Evolutionary conservation across 2,329 filamentous ascomycete genomes (phyloP), one percentile per base, ranked within the genome.

Genomic region (Botryotinia calthae): DNA sequence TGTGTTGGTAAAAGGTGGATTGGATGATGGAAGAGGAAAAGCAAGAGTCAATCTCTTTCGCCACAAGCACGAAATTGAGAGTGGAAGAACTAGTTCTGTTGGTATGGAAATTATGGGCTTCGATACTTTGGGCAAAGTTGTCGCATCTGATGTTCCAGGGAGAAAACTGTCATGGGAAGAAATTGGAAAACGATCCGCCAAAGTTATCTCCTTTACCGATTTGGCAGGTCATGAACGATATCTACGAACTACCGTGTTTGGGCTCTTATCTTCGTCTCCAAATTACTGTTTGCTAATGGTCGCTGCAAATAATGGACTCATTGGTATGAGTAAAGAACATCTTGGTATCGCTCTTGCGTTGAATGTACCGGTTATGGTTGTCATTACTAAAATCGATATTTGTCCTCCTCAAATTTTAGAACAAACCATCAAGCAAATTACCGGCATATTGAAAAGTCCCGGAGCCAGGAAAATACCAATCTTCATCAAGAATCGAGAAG

Each of bases 41-140:
- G 95, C 96, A 63, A 91, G 96, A 75, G 93, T 99, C 69, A 98
- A 97, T 76, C 89, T 99, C 20, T 99, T 99, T 84, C 89, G 96
- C 25, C 96, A 99, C 82, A 98, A 99, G 83, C 96, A 99, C 80
- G 96, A 99, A 83, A 92, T 98, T 58, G 96, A 99, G 83, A 96
- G 93, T 64, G 96, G 96, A 1, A 88, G 96, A 76, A 99, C 96
- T 16, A 97, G 94, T 81, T 98, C 95, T 0, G 96, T 99, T 0
- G 95, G 96, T 59, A 97, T 98, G 95, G 96, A 99, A 82, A 98
- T 98, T 75, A 94, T 98, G 91, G 96, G 96, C 2, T 99, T 98
- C 78, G 94, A 98, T 82, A 94, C 92, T 68, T 87, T 88, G 72
- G 95, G 96, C 42, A 89, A 95, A 40, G 91, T 97, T 42, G 88